Base-by-base conservation (phyloP, 2,329 filamentous ascomycete species). In the Talaromyces sp. region DNA sequence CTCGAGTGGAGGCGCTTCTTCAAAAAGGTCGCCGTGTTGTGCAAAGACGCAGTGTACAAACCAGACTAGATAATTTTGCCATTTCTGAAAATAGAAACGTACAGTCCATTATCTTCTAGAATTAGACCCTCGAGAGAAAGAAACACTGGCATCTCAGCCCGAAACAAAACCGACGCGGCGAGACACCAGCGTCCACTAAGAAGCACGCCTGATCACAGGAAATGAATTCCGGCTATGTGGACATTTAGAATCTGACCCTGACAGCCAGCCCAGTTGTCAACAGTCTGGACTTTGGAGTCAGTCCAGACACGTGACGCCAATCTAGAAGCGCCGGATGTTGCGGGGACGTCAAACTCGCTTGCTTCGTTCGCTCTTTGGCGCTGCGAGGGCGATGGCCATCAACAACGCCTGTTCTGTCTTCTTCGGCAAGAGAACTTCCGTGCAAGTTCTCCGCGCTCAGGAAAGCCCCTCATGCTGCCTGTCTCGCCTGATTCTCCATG, bases 1-100 rank as follows among this genome's bases (percentile, higher is more conserved):
- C 78, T 99, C 56, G 94, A 98, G 79, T 99, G 96, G 95, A 86
- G 95, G 64, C 83, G 95, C 36, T 92, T 99, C 73, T 99, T 99
- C 82, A 99, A 99, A 79, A 93, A 92, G 75, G 85, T 97, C n/a
- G 91, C 91, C 33, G 82, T 96, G 65, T 81, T 94, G 63, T 96
- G 93, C 78, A 91, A 91, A 72, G 92, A 96, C 72, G 92, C 87
- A 8, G 88, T 98, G 52, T 90, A 87, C 73, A 83, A 82, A 66
- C 85, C 85, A 54, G 79, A 84, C 62, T 69, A 40, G 36, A 40
- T n/a, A n/a, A 40, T 40, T n/a, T 7, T 7, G 6, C 14, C 16
- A 40, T 40, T 40, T 33, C n/a, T 40, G 36, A 6, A 40, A 40
- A 40, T 40, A 40, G 14, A 40, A 40, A n/a, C 14, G 23, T 23